Evolutionary conservation across 306 rosid genomes (phyloP), one percentile per base, ranked within the genome.

Genomic region (Morella rubra): DNA sequence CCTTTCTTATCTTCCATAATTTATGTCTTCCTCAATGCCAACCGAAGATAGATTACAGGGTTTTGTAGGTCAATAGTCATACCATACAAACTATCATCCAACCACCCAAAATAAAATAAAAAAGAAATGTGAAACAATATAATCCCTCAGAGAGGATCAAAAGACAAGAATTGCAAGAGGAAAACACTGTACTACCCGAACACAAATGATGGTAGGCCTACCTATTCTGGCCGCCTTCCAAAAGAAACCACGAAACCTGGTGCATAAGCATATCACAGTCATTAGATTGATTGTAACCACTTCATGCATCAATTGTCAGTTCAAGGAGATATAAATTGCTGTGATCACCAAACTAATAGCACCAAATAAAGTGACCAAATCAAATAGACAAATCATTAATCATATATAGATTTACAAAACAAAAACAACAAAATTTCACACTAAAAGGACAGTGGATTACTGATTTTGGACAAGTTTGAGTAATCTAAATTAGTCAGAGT

Each of bases 141-240:
- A 32, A 32, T 32, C 37, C 37, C 37, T 2, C 3, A 32, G 37
- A 64, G 4, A 5, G 68, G 6, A 19, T 32, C 10, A 59, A 73
- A 65, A 46, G 42, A 59, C 40, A 32, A 32, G 37, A 32, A 32
- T 32, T 32, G 37, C 3, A 32, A 32, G 3, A 32, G 37, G 37
- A 32, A 32, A 32, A 32, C 3, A 32, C 37, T 0, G 37, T 32
- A 32, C 37, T 0, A 32, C 3, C 37, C 37, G 3, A 65, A 74
- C 69, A 56, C 46, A 80, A 61, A 60, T 8, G 71, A 56, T 45
- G 59, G 69, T 66, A 73, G 71, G 55, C 70, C 56, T 78, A 90
- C 93, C 90, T 78, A 87, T 84, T 79, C 94, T 84, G 46, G 91
- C 94, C 2, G 94, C 91, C 80, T 90, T 90, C 94, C 94, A 90